Evolutionary conservation across 495 filamentous ascomycete genomes (phyloP).

Genomic region (Aspergillus carlsbadensis): DNA sequence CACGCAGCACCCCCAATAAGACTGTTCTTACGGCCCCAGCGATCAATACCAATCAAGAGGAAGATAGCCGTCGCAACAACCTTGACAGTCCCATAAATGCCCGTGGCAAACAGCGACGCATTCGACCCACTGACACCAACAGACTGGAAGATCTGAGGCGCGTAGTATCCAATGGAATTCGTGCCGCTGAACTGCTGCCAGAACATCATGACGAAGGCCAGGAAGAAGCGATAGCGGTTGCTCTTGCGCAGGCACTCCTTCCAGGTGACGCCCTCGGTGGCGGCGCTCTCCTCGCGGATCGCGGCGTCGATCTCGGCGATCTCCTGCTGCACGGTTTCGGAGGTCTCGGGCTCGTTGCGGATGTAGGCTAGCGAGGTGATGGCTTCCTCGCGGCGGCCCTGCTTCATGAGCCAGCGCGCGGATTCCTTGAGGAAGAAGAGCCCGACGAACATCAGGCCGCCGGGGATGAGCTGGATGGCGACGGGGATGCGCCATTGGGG

Average conservation of each 20-base stretch:
- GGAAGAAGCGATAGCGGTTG: constrained; percentile 42
- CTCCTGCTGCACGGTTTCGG: constrained; percentile 47
- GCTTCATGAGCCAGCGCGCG: constrained; percentile 55
- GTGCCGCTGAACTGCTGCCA: constrained; percentile 54
- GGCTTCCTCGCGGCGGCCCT: constrained; percentile 44
- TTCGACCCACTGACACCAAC: constrained; percentile 45
- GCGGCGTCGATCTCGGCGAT: constrained; percentile 61
- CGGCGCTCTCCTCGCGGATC: constrained; percentile 45
- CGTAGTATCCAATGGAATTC: constrained; percentile 52
- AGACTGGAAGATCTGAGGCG: constrained; percentile 50
- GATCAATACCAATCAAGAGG: constrained; percentile 67
- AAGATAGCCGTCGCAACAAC: constrained; percentile 59
- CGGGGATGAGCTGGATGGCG: constrained; percentile 53
- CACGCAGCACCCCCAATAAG: constrained; percentile 69
- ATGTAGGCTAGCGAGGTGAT: constrained; percentile 41
- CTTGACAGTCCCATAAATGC: constrained; percentile 53
- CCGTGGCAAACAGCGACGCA: constrained; percentile 49
- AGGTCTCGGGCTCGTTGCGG: constrained; percentile 33
- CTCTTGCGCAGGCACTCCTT: constrained; percentile 36
- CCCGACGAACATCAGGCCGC: constrained; percentile 46
- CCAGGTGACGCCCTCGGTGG: constrained; percentile 46
- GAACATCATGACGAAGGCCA: constrained; percentile 47
- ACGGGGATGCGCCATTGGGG: constrained; percentile 56
- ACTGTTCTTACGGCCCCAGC: constrained; percentile 63
- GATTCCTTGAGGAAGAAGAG: constrained; percentile 54